Evolutionary conservation across 306 rosid genomes (phyloP).

Genomic region (Pyrus betulifolia): DNA sequence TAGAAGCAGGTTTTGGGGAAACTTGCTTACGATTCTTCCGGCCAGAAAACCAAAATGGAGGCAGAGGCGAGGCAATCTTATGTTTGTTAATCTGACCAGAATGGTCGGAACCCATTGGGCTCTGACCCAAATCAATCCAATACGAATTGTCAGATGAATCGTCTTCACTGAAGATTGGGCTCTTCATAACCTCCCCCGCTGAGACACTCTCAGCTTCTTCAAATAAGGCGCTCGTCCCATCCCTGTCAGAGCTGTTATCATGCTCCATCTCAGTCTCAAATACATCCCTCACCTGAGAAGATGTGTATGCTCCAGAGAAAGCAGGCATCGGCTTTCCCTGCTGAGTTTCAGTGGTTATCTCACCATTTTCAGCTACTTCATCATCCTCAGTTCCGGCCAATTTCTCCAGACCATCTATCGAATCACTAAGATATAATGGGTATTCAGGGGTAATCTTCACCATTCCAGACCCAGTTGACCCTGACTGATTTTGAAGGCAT

Average conservation of each 20-base stretch:
- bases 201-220: conserved; percentile 90
- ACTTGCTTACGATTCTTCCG: conserved; percentile 44
- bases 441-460: conserved; percentile 90
- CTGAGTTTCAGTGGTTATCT: conserved; percentile 48
- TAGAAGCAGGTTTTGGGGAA: conserved; percentile 62
- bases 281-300: conserved; percentile 87
- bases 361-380: conserved; percentile 39
- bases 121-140: conserved; percentile 97
- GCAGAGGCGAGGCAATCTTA: conserved; percentile 67
- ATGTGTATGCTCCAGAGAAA: conserved; percentile 86
- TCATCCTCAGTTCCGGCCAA: conserved; percentile 56
- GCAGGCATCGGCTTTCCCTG: conserved; percentile 70
- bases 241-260: conserved; percentile 78
- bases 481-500: conserved; percentile 83
- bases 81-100: conserved; percentile 45
- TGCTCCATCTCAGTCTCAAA: conserved; percentile 88
- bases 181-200: conserved; percentile 86
- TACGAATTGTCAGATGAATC: conserved; percentile 82
- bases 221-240: conserved; percentile 87
- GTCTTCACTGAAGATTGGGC: conserved; percentile 94
- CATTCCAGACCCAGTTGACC: conserved; percentile 89
- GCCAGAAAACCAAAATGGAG: conserved; percentile 59
- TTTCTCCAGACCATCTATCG: conserved; percentile 67
- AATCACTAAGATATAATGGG: conserved; percentile 83
- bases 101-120: conserved; percentile 82